Evolutionary conservation across 2,329 filamentous ascomycete genomes (phyloP).

Genomic region (Claviceps sp.): DNA sequence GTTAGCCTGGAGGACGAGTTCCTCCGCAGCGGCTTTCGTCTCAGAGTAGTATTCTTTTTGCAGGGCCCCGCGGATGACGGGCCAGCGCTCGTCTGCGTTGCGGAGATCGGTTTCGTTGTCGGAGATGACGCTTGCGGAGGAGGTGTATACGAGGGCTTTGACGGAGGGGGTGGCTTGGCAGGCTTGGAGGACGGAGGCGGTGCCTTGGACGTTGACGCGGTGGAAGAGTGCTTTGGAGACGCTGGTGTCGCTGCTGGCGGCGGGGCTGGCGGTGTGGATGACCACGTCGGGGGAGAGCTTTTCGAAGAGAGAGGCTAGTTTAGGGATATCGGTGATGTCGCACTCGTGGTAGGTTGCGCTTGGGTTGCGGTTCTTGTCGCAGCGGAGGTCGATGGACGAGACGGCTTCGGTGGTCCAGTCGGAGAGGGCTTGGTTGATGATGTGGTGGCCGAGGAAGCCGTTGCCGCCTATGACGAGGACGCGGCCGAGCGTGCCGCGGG

Average conservation of each 20-base stretch:
- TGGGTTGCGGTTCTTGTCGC: conserved; percentile 51
- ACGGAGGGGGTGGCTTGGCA: conserved; percentile 44
- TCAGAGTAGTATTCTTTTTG: conserved; percentile 78
- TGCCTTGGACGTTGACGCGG: conserved; percentile 82
- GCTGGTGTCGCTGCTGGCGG: conserved; percentile 37
- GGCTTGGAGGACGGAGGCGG: conserved; percentile 61
- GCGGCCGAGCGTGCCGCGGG: conserved; percentile 42
- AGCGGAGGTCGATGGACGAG: conserved; percentile 60
- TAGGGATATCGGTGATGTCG: conserved; percentile 58
- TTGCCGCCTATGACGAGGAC: conserved; percentile 74
- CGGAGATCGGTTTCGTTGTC: conserved; percentile 68
- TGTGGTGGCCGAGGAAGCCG: conserved; percentile 73
- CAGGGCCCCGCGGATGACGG: conserved; percentile 55
- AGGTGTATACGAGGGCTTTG: conserved; percentile 80
- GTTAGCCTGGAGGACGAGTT: conserved; percentile 66
- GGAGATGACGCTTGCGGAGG: conserved; percentile 73
- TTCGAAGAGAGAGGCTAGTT: conserved; percentile 49
- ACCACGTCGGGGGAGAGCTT: conserved; percentile 65
- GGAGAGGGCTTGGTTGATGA: conserved; percentile 58
- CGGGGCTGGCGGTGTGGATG: conserved; percentile 76
- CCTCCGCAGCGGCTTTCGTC: conserved; percentile 68
- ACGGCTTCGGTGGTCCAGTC: conserved; percentile 38
- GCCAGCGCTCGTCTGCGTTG: conserved; percentile 77
- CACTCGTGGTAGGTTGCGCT: conserved; percentile 54
- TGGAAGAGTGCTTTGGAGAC: conserved; percentile 51